Evolutionary conservation across 2,329 filamentous ascomycete genomes (phyloP).

Genomic region (Pyricularia sp.): DNA sequence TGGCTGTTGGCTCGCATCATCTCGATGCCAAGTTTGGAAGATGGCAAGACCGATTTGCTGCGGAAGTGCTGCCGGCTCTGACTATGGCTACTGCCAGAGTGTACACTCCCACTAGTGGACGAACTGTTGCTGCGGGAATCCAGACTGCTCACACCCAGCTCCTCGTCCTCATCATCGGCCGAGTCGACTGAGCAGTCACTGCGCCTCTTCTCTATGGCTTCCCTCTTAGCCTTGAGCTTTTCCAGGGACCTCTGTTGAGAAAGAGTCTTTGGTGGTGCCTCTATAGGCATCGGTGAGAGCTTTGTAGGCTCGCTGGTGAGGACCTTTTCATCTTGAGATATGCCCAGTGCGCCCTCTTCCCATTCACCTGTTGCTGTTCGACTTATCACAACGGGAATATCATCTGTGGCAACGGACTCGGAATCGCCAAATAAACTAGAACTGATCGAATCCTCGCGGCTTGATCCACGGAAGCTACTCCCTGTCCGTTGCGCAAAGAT

Average conservation of each 20-base stretch:
- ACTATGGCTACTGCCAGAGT: constrained; percentile 25
- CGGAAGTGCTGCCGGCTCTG: constrained; percentile 34
- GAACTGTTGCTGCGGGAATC: constrained; percentile 9
- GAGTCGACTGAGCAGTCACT: constrained; percentile 71
- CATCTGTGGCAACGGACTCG: constrained; percentile 69
- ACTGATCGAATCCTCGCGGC: constrained; percentile 79
- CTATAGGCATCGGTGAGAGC: constrained; percentile 45
- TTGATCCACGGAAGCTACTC: constrained; percentile 69
- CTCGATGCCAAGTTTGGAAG: constrained; percentile 86
- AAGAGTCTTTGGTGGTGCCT: constrained; percentile 46
- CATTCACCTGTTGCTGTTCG: constrained; percentile 69
- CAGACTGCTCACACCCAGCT: constrained; percentile 51
- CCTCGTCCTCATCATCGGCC: constrained; percentile 91
- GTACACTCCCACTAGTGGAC: constrained; percentile 13
- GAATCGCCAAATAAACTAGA: constrained; percentile 83
- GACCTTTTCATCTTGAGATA: constrained; percentile 51
- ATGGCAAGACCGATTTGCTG: constrained; percentile 52
- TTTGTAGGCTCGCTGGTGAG: constrained; percentile 25
- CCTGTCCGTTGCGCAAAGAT: constrained; percentile 59
- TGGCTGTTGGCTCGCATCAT: constrained; percentile 98
- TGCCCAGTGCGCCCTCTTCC: constrained; percentile 71
- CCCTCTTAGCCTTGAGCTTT: constrained; percentile 63
- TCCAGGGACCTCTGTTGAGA: constrained; percentile 55
- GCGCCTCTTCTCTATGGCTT: constrained; percentile 63
- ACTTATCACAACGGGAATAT: constrained; percentile 66